These are phyloP conservation scores for Cytidiella melzeri DNA, from an alignment of 768 basidiomycete species.

Conservation along the genomic window DNA sequence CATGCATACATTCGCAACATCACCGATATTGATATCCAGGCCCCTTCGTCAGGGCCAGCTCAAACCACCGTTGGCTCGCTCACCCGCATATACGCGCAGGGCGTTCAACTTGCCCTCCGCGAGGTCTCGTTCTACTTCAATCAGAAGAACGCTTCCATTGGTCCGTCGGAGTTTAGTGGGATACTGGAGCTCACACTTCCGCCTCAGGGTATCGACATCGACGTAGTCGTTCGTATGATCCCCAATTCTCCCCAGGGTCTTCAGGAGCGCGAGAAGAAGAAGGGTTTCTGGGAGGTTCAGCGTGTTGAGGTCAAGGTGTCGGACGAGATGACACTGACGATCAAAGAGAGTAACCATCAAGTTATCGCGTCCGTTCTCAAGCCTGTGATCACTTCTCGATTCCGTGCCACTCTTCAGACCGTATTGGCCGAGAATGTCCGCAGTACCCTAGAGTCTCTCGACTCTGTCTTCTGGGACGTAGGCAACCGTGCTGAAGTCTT, in stretches of 20 bases:
- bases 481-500: slow-evolving; percentile 56
- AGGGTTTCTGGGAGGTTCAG: slow-evolving; percentile 57
- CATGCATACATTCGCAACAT: slow-evolving; percentile 70
- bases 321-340: slow-evolving; percentile 46
- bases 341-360: slow-evolving; percentile 60
- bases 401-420: slow-evolving; percentile 56
- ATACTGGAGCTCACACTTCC: slow-evolving; percentile 58
- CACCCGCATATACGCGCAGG: slow-evolving; percentile 61
- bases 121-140: slow-evolving; percentile 73
- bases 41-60: slow-evolving; percentile 30
- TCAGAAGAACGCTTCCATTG: slow-evolving; percentile 48
- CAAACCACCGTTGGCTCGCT: slow-evolving; percentile 53
- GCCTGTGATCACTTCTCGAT: slow-evolving; percentile 49
- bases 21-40: slow-evolving; percentile 53
- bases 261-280: slow-evolving; percentile 36
- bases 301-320: slow-evolving; percentile 47
- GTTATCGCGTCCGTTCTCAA: slow-evolving; percentile 57
- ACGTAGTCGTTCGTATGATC: slow-evolving; percentile 59
- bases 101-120: slow-evolving; percentile 53
- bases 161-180: slow-evolving; percentile 55
- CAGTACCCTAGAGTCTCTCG: slow-evolving; percentile 43
- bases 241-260: slow-evolving; percentile 40
- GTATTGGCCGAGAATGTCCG: slow-evolving; percentile 52
- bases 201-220: slow-evolving; percentile 60
- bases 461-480: slow-evolving; percentile 55